Percentiles rank a stretch among this genome's conserved stretches.
These are phyloP conservation scores for Diaporthe sp. DNA, from an alignment of 2,329 filamentous ascomycete species.

Conservation along the genomic window DNA sequence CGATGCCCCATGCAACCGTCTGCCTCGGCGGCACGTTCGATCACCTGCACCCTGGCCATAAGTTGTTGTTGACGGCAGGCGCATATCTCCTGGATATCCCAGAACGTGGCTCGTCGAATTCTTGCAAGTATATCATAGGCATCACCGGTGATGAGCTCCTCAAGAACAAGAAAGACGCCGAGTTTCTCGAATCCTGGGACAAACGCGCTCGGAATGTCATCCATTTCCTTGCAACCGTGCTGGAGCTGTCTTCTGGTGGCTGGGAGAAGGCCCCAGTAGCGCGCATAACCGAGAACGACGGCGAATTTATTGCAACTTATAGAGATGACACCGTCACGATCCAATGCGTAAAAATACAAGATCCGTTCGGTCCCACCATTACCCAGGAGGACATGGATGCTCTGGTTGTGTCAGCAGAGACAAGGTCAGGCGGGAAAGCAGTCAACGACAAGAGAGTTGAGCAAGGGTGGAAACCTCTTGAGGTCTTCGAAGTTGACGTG, in stretches of 20 bases:
- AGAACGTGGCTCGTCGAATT: constrained; percentile 46
- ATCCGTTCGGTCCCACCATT: constrained; percentile 91
- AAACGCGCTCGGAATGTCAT: constrained; percentile 76
- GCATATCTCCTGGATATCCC: constrained; percentile 74
- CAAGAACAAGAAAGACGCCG: constrained; percentile 87
- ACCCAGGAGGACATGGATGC: constrained; percentile 82
- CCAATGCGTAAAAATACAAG: constrained; percentile 85
- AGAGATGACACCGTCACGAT: constrained; percentile 71
- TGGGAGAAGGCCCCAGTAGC: constrained; percentile 56
- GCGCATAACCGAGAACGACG: constrained; percentile 46
- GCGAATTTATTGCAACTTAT: constrained; percentile 66
- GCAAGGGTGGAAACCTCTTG: constrained; percentile 79
- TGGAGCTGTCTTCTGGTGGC: constrained; percentile 53
- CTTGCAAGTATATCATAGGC: constrained; percentile 78
- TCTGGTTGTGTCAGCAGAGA: constrained; percentile 89
- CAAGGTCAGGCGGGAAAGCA: constrained; percentile 81
- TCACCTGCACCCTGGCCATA: constrained; percentile 94
- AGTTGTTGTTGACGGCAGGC: constrained; percentile 92
- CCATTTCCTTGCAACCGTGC: constrained; percentile 77
- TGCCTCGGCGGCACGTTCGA: constrained; percentile 96
- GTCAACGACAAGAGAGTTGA: constrained; percentile 86
- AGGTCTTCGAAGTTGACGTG: constrained; percentile 90
- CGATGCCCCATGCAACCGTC: constrained; percentile 66
- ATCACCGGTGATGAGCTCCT: constrained; percentile 90
- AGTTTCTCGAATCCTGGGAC: constrained; percentile 84